Conservation (phyloP, 768 basidiomycete species). For the Pleurotus djamor region DNA sequence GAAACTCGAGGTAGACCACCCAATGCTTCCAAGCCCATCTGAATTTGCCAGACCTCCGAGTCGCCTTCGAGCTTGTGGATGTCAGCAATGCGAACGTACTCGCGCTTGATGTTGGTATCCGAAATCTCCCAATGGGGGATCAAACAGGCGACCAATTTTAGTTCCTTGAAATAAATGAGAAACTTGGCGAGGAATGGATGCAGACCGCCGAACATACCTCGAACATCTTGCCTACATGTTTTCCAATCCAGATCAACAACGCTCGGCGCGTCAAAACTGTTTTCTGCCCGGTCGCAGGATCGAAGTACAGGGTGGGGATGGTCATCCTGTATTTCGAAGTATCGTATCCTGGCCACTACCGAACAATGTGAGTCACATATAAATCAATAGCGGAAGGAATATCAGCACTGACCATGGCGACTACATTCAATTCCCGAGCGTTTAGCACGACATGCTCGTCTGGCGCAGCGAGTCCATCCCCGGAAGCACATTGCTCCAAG, state of each 20-base stretch:
- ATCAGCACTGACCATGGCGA: background rate
- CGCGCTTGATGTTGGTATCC: background rate
- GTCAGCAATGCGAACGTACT: background rate
- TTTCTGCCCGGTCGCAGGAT: too few species aligned
- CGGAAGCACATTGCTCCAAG: background rate
- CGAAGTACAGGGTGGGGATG: background rate
- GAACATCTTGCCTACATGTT: too few species aligned
- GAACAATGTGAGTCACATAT: background rate
- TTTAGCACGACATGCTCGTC: background rate
- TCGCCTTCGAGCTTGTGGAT: background rate
- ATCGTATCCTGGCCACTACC: background rate
- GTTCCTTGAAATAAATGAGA: background rate
- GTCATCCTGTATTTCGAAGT: background rate
- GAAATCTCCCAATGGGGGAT: background rate
- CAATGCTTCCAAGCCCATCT: background rate
- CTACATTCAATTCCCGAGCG: background rate
- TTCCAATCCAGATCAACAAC: too few species aligned
- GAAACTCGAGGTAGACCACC: background rate
- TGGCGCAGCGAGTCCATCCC: background rate
- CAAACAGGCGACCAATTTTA: background rate
- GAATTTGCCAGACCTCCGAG: background rate
- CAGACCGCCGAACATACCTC: too few species aligned
- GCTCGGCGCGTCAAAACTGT: background rate
- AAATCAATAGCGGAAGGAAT: background rate
- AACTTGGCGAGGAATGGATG: background rate